Base-by-base conservation (phyloP, 768 basidiomycete genomes). In the Leccinum variicolor region DNA sequence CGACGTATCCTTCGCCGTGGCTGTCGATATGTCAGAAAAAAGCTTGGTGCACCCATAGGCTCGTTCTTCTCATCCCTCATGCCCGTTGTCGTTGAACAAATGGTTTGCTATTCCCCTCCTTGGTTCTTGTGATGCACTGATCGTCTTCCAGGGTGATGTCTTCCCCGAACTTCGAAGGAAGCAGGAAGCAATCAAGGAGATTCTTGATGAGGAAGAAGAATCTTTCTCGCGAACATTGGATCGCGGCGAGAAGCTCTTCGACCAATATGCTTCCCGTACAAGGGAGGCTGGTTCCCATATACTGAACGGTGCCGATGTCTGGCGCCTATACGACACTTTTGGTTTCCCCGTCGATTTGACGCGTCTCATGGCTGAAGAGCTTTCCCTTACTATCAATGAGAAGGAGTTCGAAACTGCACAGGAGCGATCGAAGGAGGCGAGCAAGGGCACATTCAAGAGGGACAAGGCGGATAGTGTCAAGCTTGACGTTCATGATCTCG, bases 301-400 rank as follows among this genome's bases (percentile, higher is more conserved):
- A 63, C 84, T 99, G 29, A 85, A 78, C 58, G 97, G 97, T 25
- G 90, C 87, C 64, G 96, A 99, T 67, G 92, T 98, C 34, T 99
- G 97, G 97, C 83, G 92, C 26, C 74, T 99, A 52, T 98, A 98
- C 70, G 97, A 99, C 70, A 98, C 97, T 1, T 99, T 91, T 69
- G 97, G 97, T 52, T 99, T 99, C 78, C 97, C 97, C 0, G 94
- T 92, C 43, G 97, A 99, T 69, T 76, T 99, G 51, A 99, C 97
- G 1, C 86, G 89, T 51, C 79, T 99, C 57, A 98, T 99, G 97
- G 97, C 97, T 4, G 92, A 95, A 71, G 97, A 99, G 69, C 77
- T 92, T 28, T 88, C 87, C 2, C 77, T 99, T 46, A 79, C 77
- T 7, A 83, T 98, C 66, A 94, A 98, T 68, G 87, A 95, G 62